Percentiles rank a stretch among this genome's conserved stretches.
phyloP scores from a whole-genome alignment of 129 eudicot genomes.

The Artemisia tridentata region DNA sequence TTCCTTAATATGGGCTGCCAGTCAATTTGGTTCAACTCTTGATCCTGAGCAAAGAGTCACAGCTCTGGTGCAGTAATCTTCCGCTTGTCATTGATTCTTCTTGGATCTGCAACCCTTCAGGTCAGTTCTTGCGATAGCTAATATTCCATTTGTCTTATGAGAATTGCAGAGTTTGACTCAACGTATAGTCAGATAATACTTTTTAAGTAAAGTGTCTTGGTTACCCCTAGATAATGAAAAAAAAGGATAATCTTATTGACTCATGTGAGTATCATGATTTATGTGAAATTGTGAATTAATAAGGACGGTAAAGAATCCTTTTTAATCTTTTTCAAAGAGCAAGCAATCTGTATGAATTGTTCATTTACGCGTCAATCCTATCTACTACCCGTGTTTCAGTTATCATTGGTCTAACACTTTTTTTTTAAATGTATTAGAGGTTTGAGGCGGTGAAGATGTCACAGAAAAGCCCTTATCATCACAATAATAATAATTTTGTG shows the following conservation, averaged over 20 bases:
- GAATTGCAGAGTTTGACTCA: not conserved
- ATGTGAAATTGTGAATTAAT: conserved; percentile 13
- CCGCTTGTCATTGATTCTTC: conserved; percentile 77
- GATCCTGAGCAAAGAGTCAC: too few species aligned
- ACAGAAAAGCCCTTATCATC: not conserved
- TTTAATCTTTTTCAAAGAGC: not conserved
- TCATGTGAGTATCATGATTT: not conserved
- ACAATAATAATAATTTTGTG: not conserved
- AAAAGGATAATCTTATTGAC: conserved; percentile 2
- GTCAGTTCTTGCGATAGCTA: conserved; percentile 34
- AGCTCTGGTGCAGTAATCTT: conserved; percentile 85
- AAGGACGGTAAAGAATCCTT: not conserved
- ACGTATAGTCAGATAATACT: not conserved
- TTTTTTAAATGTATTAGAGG: conserved; percentile 45
- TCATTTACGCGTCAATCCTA: not conserved
- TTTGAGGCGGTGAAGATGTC: conserved; percentile 70
- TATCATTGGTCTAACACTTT: not conserved
- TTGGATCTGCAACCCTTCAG: conserved; percentile 96
- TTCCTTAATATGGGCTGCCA: too few species aligned
- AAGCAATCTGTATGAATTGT: conserved; percentile 11
- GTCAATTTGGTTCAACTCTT: too few species aligned
- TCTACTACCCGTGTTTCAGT: too few species aligned
- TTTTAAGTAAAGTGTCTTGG: conserved; percentile 1
- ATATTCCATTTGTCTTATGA: conserved; percentile 6
- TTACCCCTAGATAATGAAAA: not conserved